Conservation (phyloP, 2,329 filamentous ascomycete genomes). For the Rugonectria rugulosa region DNA sequence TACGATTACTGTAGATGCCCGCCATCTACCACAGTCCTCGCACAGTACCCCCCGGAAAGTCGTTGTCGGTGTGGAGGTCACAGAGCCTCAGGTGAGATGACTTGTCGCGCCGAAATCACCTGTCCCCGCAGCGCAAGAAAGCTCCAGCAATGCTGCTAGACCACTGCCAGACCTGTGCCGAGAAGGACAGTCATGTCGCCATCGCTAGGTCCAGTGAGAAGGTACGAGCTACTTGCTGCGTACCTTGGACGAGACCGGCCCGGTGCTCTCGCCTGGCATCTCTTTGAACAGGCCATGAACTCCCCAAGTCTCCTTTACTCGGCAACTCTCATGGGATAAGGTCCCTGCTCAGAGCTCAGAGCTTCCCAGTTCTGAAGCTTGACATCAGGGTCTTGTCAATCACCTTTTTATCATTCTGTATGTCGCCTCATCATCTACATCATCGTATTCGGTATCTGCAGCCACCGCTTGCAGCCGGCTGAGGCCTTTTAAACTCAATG, state of each 20-base stretch:
- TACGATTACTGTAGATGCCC: constrained; percentile 19
- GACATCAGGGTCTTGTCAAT: background rate
- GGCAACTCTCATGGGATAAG: background rate
- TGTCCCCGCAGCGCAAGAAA: constrained; percentile 25
- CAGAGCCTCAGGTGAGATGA: constrained; percentile 34
- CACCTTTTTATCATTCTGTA: constrained; percentile 12
- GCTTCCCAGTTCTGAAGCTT: background rate
- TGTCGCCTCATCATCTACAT: constrained; percentile 9
- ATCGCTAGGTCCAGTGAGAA: constrained; percentile 19
- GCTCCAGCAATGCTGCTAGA: too few species aligned
- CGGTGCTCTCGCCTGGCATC: constrained; percentile 17
- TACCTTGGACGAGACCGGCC: constrained; percentile 19
- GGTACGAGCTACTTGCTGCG: constrained; percentile 8
- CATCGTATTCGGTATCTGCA: constrained; percentile 30
- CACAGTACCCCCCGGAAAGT: constrained; percentile 17
- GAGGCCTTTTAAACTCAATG: constrained; percentile 20
- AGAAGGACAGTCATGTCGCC: constrained; percentile 9
- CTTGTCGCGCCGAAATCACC: constrained; percentile 33
- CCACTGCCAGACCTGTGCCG: constrained; percentile 1
- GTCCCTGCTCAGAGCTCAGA: background rate
- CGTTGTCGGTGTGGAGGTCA: constrained; percentile 23
- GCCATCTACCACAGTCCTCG: constrained; percentile 17
- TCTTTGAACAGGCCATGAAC: constrained; percentile 11
- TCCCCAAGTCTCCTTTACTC: constrained; percentile 15
- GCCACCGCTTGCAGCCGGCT: constrained; percentile 32